Conservation (phyloP, 495 filamentous ascomycete genomes). For the Podospora anserina region DNA sequence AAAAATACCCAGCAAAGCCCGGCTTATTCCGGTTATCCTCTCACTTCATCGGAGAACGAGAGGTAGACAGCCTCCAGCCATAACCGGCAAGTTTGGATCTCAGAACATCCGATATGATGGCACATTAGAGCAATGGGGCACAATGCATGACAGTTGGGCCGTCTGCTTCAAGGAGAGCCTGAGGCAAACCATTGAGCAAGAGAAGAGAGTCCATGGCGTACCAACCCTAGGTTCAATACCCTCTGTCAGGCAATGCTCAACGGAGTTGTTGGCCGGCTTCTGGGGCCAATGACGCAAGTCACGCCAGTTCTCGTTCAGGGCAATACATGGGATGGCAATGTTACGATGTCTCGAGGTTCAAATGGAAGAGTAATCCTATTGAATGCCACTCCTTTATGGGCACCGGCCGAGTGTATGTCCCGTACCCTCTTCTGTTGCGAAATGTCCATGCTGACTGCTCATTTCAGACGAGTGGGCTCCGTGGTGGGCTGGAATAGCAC, state of each 20-base stretch:
- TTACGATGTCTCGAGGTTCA: slow-evolving; percentile 7
- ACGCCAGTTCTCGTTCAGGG: slow-evolving; percentile 47
- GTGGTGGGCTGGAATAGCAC: neutral
- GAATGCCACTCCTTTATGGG: slow-evolving; percentile 12
- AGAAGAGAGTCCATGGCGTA: slow-evolving; percentile 15
- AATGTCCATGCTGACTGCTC: neutral
- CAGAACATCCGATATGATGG: no score
- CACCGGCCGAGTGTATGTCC: slow-evolving; percentile 5
- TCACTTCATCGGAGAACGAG: no score
- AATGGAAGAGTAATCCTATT: slow-evolving; percentile 23
- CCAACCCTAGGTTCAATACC: slow-evolving; percentile 16
- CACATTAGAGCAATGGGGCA: no score
- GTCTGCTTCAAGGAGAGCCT: slow-evolving; percentile 13
- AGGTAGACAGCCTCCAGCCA: no score
- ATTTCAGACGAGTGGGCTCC: slow-evolving; percentile 12
- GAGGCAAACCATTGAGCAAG: slow-evolving; percentile 6
- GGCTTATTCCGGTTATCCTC: no score
- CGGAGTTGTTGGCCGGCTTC: slow-evolving; percentile 40
- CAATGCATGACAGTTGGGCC: slow-evolving; percentile 6
- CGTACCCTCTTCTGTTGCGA: neutral
- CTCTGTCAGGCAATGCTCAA: slow-evolving; percentile 27
- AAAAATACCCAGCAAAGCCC: no score
- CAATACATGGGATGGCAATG: slow-evolving; percentile 50
- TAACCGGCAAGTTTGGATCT: no score
- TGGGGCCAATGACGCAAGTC: slow-evolving; percentile 30